phyloP scores from a whole-genome alignment of 2,329 filamentous ascomycete genomes.

The Chaetomiaceae sp. region DNA sequence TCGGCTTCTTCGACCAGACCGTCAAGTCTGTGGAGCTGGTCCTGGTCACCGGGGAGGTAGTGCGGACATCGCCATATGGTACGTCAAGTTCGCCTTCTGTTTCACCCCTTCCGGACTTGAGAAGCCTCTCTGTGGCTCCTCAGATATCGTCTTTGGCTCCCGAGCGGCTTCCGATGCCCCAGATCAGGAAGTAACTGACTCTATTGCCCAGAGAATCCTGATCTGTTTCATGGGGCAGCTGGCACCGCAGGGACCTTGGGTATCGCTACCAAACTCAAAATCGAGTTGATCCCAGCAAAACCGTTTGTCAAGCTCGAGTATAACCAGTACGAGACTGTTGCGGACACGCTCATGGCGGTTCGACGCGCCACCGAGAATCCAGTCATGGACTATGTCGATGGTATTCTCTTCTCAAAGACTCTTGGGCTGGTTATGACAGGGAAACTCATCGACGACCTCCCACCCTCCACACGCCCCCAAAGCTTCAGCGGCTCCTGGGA shows the following conservation, averaged over 20 bases:
- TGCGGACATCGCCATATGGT: conserved; percentile 48
- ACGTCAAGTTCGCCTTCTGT: too few relatives aligned
- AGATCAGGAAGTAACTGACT: too few relatives aligned
- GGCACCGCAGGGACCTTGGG: conserved; percentile 53
- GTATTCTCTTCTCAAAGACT: conserved; percentile 53
- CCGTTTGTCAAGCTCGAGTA: conserved; percentile 9
- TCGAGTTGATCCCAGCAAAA: conserved; percentile 7
- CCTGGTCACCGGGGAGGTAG: conserved; percentile 52
- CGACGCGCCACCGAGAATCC: conserved; percentile 2
- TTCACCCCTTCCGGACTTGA: too few relatives aligned
- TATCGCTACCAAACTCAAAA: conserved; percentile 10
- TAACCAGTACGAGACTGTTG: neutral
- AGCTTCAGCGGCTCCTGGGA: conserved; percentile 53
- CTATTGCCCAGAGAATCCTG: conserved; percentile 45
- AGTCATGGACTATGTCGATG: conserved; percentile 58
- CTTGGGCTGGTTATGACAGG: conserved; percentile 57
- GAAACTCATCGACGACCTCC: conserved; percentile 42
- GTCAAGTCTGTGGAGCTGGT: conserved; percentile 60
- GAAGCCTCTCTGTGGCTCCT: too few relatives aligned
- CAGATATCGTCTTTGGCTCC: too few relatives aligned
- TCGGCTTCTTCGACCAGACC: conserved; percentile 60
- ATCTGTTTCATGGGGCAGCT: conserved; percentile 59
- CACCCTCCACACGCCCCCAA: neutral
- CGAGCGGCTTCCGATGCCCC: too few relatives aligned
- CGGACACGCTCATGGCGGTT: neutral